Conservation (phyloP, 1,139 yeast genomes). For the Suhomyces bokatorum region DNA sequence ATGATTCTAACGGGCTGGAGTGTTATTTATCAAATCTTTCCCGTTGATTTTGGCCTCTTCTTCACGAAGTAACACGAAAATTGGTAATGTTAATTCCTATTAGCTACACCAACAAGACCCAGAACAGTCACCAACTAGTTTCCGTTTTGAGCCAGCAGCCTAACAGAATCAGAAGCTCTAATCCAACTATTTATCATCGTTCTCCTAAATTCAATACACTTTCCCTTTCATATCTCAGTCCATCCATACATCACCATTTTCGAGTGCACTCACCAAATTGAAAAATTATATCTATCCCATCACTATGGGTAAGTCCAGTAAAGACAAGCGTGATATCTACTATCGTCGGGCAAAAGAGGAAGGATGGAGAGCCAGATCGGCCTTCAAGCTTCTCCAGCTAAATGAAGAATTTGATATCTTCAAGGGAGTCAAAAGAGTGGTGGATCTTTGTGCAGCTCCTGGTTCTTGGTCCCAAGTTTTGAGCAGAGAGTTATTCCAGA, state of each 20-base stretch:
- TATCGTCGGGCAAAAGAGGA: constrained; percentile 92
- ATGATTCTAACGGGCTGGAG: too few species aligned
- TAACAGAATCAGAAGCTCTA: too few species aligned
- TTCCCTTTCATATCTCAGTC: background rate
- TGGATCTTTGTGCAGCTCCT: constrained; percentile 97
- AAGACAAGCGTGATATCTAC: constrained; percentile 91
- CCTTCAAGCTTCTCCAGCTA: constrained; percentile 85
- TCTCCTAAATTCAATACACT: too few species aligned
- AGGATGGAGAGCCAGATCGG: constrained; percentile 97
- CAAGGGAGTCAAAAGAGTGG: constrained; percentile 75
- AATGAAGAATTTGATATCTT: constrained; percentile 87
- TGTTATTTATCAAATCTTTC: too few species aligned
- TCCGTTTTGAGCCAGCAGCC: too few species aligned
- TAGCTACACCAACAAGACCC: too few species aligned
- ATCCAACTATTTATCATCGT: too few species aligned
- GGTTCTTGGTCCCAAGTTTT: constrained; percentile 98
- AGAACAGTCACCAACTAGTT: too few species aligned
- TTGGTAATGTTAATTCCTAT: too few species aligned
- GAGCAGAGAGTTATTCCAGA: constrained; percentile 62
- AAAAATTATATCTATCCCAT: constrained; percentile 4
- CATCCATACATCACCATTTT: background rate
- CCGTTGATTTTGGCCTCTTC: too few species aligned
- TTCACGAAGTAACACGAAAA: too few species aligned
- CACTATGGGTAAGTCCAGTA: constrained; percentile 89
- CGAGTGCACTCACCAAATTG: constrained; percentile 8